Base-by-base conservation (phyloP, 1,284 basidiomycete genomes). In the Cutaneotrichosporon curvatum region DNA sequence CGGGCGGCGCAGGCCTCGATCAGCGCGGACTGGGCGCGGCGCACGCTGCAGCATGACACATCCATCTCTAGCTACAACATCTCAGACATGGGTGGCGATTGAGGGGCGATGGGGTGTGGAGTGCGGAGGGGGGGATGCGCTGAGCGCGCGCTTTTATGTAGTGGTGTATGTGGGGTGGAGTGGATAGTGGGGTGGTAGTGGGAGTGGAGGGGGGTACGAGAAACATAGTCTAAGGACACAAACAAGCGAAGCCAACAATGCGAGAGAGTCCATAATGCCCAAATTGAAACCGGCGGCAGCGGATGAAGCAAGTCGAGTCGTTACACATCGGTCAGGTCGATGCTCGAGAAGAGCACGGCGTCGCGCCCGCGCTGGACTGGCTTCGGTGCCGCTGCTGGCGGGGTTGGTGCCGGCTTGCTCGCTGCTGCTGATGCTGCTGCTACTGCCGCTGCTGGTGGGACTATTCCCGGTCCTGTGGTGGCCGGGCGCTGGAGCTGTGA, bases 341-440 rank as follows among this genome's bases (percentile, higher is more conserved):
- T 41, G 40, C 57, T 59, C 31, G 60, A 47, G 43, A 65, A 67
- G 20, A 67, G 48, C 4, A 67, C 65, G 6, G 65, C 65, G 45
- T 67, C 65, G 20, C 62, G 53, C n/a, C 65, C 65, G 18, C 60
- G 58, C 43, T 61, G 60, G 9, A 64, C 57, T 0, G 60, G 60
- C 35, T 48, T 47, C 12, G 43, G 44, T 18, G 11, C 18, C 16
- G 31, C 32, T 7, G 37, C 28, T n/a, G 36, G 28, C 20, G 30
- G 20, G 6, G 43, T 31, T n/a, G 8, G 37, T 45, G 31, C 32
- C 30, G 11, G 43, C n/a, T n/a, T n/a, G n/a, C n/a, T n/a, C n/a
- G n/a, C 18, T 9, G 20, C 32, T 3, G 9, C 14, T 30, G 40
- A 19, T 22, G 58, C 33, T 49, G 53, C 32, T 48, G 54, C 14